These are phyloP conservation scores for Yarrowia yakushimensis DNA, from an alignment of 805 yeast genomes.

Conservation along the genomic window DNA sequence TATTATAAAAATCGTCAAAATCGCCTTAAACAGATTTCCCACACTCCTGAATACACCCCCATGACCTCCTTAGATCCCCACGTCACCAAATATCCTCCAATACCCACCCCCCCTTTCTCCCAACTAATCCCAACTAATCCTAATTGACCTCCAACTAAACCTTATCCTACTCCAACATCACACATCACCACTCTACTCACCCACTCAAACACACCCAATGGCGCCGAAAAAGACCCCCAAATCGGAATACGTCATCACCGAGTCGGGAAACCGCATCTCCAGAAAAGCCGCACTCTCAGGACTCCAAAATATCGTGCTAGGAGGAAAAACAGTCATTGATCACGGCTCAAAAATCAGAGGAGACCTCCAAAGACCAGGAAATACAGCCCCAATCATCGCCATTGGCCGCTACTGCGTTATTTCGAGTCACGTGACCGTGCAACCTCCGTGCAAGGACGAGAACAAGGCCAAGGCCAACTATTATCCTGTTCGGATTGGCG, in stretches of 20 bases:
- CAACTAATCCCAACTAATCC: too few relatives aligned
- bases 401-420: constrained; percentile 40
- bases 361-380: constrained; percentile 36
- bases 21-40: too few relatives aligned
- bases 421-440: constrained; percentile 21
- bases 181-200: background rate
- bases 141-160: too few relatives aligned
- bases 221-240: background rate
- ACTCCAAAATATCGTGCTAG: constrained; percentile 39
- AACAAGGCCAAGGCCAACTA: constrained; percentile 26
- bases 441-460: constrained; percentile 19
- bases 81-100: too few relatives aligned
- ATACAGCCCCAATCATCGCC: constrained; percentile 36
- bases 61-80: too few relatives aligned
- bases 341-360: constrained; percentile 38
- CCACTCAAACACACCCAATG: background rate
- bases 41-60: too few relatives aligned
- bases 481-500: constrained; percentile 41
- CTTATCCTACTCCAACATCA: too few relatives aligned
- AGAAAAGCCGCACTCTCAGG: constrained; percentile 38
- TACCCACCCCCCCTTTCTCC: too few relatives aligned
- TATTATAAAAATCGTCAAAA: too few relatives aligned
- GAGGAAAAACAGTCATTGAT: constrained; percentile 39
- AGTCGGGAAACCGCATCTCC: constrained; percentile 39
- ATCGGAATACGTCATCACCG: constrained; percentile 29